Conservation (phyloP, 176 grass and related monocot genomes). For the Otatea glauca region DNA sequence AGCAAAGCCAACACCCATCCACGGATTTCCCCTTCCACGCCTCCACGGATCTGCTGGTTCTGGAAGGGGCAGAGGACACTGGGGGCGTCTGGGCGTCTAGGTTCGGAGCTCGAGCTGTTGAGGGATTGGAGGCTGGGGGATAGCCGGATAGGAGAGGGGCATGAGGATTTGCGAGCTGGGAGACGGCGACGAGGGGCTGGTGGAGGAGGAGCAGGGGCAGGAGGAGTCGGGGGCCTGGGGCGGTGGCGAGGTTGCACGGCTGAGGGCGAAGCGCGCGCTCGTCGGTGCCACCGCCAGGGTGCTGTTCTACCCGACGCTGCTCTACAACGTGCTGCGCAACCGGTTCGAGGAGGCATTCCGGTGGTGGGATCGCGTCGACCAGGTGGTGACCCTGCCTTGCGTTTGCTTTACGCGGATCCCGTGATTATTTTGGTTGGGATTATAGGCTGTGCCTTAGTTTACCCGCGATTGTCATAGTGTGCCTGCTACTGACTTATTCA, state of each 20-base stretch:
- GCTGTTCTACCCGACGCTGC: conserved; percentile 92
- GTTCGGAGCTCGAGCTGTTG: not conserved
- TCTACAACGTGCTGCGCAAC: conserved; percentile 93
- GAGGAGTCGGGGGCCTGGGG: conserved; percentile 25
- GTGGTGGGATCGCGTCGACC: conserved; percentile 93
- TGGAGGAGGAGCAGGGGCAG: conserved; percentile 14
- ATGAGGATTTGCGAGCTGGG: conserved; percentile 57
- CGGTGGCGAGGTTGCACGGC: conserved; percentile 30
- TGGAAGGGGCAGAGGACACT: not conserved
- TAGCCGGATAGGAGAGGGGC: conserved; percentile 24
- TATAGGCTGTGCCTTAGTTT: conserved; percentile 2
- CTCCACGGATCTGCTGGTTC: conserved; percentile 33
- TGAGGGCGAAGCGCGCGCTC: conserved; percentile 69
- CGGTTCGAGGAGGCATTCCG: conserved; percentile 77
- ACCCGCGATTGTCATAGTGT: not conserved
- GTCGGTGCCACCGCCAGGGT: conserved; percentile 82
- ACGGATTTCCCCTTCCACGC: not conserved
- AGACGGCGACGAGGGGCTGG: conserved; percentile 35
- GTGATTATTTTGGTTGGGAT: conserved; percentile 29
- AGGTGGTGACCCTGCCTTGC: conserved; percentile 49
- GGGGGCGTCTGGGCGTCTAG: conserved; percentile 21
- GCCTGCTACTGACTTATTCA: not conserved
- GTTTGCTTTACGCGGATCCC: not conserved
- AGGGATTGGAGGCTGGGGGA: not conserved
- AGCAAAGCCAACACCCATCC: conserved; percentile 28